Evolutionary conservation across 768 basidiomycete species (phyloP), one percentile per base, ranked within the genome.

Genomic region (Filobasidium wieringae): DNA sequence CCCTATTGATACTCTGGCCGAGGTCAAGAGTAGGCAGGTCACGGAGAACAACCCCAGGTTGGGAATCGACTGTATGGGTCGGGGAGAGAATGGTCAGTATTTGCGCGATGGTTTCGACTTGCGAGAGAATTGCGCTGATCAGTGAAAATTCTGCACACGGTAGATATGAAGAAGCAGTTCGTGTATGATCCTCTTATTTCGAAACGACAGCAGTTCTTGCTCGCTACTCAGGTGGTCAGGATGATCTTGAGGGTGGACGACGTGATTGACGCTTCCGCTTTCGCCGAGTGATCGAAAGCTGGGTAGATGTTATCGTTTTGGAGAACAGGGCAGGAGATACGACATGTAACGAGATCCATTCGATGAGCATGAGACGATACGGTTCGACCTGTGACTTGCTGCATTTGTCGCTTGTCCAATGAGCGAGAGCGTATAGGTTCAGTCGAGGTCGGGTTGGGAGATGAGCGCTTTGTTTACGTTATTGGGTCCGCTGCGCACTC

Each of bases 121-220:
- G 36, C n/a, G n/a, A n/a, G n/a, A 14, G 49, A 11, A 22, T 2
- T 41, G 11, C 27, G 34, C 53, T 51, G 49, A 41, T 43, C 2
- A 14, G 14, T 8, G 14, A 15, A 24, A 14, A 41, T 26, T 55
- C 17, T 19, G 19, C n/a, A 17, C 32, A 19, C 34, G 27, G n/a
- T 69, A 96, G 93, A 99, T 66, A 99, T 99, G 93, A 93, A 86
- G 79, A 80, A 84, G 69, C 93, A 96, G 72, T 88, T 90, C 67
- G 92, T 97, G 40, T 91, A 92, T 66, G 95, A 99, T 69, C 93
- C 95, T 29, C 77, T 96, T 63, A 95, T 97, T 74, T 91, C 91
- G 39, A 99, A 97, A 77, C 78, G 93, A 68, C 92, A 96, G 70
- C 93, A 97, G 70, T 95, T 90, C 76, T 77, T 99, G 58, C 78